These are phyloP conservation scores for Tuber borchii DNA, from an alignment of 495 filamentous ascomycete genomes.

Conservation along the genomic window DNA sequence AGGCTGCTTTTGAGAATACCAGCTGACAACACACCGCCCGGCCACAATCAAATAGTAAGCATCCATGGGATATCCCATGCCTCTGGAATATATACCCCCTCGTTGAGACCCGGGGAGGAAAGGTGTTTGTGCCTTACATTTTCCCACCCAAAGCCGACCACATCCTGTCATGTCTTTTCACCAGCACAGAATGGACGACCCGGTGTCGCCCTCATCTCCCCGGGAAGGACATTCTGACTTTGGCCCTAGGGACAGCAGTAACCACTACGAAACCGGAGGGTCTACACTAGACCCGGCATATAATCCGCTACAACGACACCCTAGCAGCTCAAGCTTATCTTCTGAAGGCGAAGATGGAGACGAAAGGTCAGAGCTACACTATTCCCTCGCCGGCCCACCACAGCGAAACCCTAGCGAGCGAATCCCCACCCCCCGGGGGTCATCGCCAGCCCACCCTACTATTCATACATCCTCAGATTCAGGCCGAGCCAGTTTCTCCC, in stretches of 20 bases:
- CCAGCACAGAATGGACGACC: neutral
- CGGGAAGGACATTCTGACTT: neutral
- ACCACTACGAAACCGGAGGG: neutral
- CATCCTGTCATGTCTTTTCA: neutral
- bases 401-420: neutral
- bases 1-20: neutral
- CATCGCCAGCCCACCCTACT: neutral
- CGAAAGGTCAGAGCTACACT: neutral
- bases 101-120: neutral
- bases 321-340: neutral
- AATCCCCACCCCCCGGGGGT: neutral
- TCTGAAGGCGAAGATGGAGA: neutral
- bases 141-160: neutral
- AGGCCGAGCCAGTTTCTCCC: neutral
- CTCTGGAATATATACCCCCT: neutral
- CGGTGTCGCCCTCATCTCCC: neutral
- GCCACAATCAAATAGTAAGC: neutral
- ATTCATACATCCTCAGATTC: neutral
- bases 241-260: neutral
- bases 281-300: neutral
- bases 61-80: neutral
- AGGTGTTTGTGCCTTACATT: neutral
- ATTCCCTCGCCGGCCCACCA: neutral
- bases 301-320: neutral
- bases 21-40: neutral